Evolutionary conservation across 1,284 basidiomycete genomes (phyloP), one percentile per base, ranked within the genome.

Genomic region (Rhodotorula glutinis): DNA sequence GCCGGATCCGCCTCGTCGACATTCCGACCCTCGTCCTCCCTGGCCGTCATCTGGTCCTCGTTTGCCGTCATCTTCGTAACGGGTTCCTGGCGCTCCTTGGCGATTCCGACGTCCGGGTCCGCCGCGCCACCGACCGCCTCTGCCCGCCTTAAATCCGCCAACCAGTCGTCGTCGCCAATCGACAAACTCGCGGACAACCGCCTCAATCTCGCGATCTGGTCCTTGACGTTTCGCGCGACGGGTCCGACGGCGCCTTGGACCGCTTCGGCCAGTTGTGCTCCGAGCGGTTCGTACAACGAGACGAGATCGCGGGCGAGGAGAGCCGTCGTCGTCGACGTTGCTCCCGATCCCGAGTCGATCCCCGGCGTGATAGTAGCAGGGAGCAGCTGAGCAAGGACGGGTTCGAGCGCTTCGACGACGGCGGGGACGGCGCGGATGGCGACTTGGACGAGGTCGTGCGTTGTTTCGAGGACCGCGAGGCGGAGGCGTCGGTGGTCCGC

Each of bases 221-320:
- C 66, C 57, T 68, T 68, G 52, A 64, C 60, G 14, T 19, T 10
- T 0, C 66, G 30, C 3, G 62, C 66, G 1, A 40, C 23, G 13
- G 51, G 56, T 2, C 66, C 66, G 23, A 64, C 66, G 1, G 51
- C 17, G 38, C 66, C 66, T 1, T 47, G 49, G 4, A 67, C 55
- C 3, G 43, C 44, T 5, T 44, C 29, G 11, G 44, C 1, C 9
- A 67, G 29, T 11, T 49, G 5, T 3, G 16, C 25, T 2, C 62
- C 53, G 40, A 67, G 29, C 17, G 19, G 10, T 8, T 33, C 38
- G 41, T 54, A 27, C 23, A 62, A 52, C 4, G 19, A 3, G 27
- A 33, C 41, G n/a, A 62, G 51, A 47, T 61, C 58, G 2, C 3
- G 16, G 0, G 62, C 53, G 33, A 67, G 62, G 1, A 25, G 38